Evolutionary conservation across 177 flowering plant species (phyloP).

Genomic region (Telopea speciosissima): DNA sequence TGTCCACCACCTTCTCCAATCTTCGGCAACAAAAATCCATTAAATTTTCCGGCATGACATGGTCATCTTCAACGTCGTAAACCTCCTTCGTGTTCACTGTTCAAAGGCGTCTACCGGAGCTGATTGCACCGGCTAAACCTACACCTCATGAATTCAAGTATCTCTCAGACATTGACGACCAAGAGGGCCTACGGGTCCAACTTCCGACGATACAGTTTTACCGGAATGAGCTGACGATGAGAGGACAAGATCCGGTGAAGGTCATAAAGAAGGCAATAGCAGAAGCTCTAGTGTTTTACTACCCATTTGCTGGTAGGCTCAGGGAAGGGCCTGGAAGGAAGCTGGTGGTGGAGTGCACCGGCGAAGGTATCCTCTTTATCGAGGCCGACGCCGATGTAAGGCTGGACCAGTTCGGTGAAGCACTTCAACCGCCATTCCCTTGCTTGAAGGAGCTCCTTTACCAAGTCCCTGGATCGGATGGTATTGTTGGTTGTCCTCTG

Average conservation of each 20-base stretch:
- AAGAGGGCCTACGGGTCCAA: constrained; percentile 14
- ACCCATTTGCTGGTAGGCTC: constrained; percentile 46
- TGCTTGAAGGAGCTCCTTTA: constrained; percentile 24
- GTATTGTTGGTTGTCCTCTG: constrained; percentile 19
- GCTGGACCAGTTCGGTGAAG: constrained; percentile 22
- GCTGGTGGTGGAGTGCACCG: constrained; percentile 44
- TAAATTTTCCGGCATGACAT: too few species aligned
- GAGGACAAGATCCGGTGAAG: constrained; percentile 29
- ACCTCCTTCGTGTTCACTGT: constrained; percentile 18
- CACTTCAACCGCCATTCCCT: constrained; percentile 28
- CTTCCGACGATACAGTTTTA: constrained; percentile 9
- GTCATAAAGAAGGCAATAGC: constrained; percentile 36
- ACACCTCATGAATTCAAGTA: constrained; percentile 15
- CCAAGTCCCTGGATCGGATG: constrained; percentile 28
- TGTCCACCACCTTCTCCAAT: too few species aligned
- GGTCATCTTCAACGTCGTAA: not conserved
- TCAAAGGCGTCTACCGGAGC: constrained; percentile 13
- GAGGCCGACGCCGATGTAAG: constrained; percentile 5
- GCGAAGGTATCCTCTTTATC: constrained; percentile 37
- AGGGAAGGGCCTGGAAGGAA: constrained; percentile 31
- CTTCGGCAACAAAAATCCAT: too few species aligned
- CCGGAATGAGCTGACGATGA: constrained; percentile 4
- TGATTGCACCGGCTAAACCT: constrained; percentile 12
- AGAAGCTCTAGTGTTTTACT: constrained; percentile 29
- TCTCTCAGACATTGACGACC: constrained; percentile 16